Conservation (phyloP, 306 rosid genomes). For the Luffa acutangula region DNA sequence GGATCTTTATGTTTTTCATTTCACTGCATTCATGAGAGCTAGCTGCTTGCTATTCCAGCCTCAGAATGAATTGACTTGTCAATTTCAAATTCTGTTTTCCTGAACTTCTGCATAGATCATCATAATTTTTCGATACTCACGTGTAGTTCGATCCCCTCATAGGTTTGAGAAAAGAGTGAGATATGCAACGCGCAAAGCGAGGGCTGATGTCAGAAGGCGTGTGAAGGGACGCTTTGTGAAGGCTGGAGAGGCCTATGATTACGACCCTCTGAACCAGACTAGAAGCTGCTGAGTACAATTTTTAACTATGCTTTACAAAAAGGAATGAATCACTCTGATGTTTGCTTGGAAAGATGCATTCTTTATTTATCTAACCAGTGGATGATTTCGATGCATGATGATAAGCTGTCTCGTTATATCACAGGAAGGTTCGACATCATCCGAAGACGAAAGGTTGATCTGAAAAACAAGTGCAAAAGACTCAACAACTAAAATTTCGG, state of each 20-base stretch:
- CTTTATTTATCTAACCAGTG: constrained; percentile 22
- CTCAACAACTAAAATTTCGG: neutral
- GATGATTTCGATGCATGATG: constrained; percentile 32
- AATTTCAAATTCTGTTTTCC: neutral
- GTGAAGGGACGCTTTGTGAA: constrained; percentile 96
- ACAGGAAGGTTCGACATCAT: constrained; percentile 29
- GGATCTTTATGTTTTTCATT: neutral
- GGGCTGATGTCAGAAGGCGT: constrained; percentile 86
- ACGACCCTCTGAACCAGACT: constrained; percentile 74
- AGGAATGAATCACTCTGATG: constrained; percentile 31
- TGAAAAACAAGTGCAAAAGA: neutral
- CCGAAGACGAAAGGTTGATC: neutral
- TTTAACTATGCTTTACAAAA: constrained; percentile 42
- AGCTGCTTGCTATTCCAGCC: neutral
- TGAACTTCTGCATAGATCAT: neutral
- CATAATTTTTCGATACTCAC: neutral
- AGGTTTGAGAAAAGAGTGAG: constrained; percentile 87
- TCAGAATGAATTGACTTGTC: neutral
- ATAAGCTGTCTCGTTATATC: constrained; percentile 50
- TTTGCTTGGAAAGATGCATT: constrained; percentile 25
- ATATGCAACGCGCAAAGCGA: constrained; percentile 88
- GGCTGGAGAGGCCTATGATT: constrained; percentile 83
- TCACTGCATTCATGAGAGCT: neutral
- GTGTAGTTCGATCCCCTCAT: neutral
- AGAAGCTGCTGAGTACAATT: constrained; percentile 77